phyloP scores from a whole-genome alignment of 2,329 filamentous ascomycete genomes.

The Ceratocystis destructans region DNA sequence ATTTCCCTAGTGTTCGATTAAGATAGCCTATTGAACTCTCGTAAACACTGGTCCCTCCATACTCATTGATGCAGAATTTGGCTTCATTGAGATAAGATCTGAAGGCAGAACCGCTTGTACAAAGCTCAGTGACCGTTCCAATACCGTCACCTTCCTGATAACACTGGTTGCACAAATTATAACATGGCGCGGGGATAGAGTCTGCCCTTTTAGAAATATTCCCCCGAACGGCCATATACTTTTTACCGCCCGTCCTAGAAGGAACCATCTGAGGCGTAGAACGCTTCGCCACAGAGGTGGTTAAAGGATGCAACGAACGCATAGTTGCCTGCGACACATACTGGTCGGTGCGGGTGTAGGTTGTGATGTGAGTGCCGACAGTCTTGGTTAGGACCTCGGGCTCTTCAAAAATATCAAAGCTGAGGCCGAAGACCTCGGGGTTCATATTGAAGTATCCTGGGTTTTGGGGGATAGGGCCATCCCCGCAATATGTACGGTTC shows the following conservation, averaged over 20 bases:
- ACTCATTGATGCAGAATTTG: too few species aligned
- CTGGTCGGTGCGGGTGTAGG: constrained; percentile 40
- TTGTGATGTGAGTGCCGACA: constrained; percentile 26
- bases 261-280: constrained; percentile 21
- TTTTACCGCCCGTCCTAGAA: too few species aligned
- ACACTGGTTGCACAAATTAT: too few species aligned
- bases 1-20: too few species aligned
- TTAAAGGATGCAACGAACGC: background rate
- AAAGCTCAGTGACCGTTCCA: too few species aligned
- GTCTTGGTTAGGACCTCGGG: constrained; percentile 29
- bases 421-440: constrained; percentile 46
- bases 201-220: background rate
- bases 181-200: too few species aligned
- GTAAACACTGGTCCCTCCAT: too few species aligned
- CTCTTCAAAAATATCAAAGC: constrained; percentile 46
- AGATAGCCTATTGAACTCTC: too few species aligned
- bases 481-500: constrained; percentile 17
- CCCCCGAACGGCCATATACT: background rate
- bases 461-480: constrained; percentile 21
- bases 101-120: too few species aligned
- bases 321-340: constrained; percentile 35
- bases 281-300: background rate
- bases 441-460: constrained; percentile 52
- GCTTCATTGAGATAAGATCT: too few species aligned
- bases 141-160: too few species aligned